A percentile compares a stretch with the other conserved stretches of the same genome.
Evolutionary conservation across 352 stramenopile species (phyloP).

Genomic region (Plasmopara muralis): DNA sequence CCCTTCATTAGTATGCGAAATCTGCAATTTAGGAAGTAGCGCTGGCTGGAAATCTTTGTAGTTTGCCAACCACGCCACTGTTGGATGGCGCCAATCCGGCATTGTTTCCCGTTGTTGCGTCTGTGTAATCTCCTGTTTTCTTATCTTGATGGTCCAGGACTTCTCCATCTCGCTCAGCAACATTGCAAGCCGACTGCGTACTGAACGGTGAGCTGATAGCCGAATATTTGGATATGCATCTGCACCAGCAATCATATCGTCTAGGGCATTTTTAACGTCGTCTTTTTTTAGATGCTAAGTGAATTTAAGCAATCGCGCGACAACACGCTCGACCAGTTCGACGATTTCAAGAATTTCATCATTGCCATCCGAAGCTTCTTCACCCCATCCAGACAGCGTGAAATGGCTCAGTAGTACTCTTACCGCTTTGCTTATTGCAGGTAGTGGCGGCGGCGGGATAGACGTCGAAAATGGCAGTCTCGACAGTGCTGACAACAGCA

Average conservation of each 20-base stretch:
- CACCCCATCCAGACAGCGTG: conserved; percentile 2
- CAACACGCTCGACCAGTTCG: conserved; percentile 37
- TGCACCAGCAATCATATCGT: conserved; percentile 50
- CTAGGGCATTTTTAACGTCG: conserved; percentile 52
- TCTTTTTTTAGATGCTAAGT: conserved; percentile 48
- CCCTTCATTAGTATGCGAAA: conserved; percentile 22
- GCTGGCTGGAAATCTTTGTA: conserved; percentile 66
- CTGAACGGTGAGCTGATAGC: conserved; percentile 42
- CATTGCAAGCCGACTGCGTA: conserved; percentile 30
- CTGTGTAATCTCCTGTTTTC: conserved; percentile 5
- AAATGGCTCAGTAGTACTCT: conserved; percentile 20
- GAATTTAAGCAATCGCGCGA: conserved; percentile 56
- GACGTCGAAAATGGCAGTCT: conserved; percentile 38
- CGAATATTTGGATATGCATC: conserved; percentile 35
- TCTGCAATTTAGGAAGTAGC: conserved; percentile 65
- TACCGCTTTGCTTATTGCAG: conserved; percentile 26
- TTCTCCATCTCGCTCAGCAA: conserved; percentile 69
- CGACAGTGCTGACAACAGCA: conserved; percentile 40
- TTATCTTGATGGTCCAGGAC: conserved; percentile 54
- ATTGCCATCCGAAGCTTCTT: conserved; percentile 29
- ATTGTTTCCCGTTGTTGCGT: background rate
- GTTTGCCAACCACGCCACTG: conserved; percentile 62
- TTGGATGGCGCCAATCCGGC: conserved; percentile 58
- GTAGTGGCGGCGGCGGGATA: conserved; percentile 27
- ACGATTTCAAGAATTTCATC: conserved; percentile 30